These are phyloP conservation scores for Rhizophagus prolifer DNA, from an alignment of 192 early-diverging fungal genomes.

Conservation along the genomic window DNA sequence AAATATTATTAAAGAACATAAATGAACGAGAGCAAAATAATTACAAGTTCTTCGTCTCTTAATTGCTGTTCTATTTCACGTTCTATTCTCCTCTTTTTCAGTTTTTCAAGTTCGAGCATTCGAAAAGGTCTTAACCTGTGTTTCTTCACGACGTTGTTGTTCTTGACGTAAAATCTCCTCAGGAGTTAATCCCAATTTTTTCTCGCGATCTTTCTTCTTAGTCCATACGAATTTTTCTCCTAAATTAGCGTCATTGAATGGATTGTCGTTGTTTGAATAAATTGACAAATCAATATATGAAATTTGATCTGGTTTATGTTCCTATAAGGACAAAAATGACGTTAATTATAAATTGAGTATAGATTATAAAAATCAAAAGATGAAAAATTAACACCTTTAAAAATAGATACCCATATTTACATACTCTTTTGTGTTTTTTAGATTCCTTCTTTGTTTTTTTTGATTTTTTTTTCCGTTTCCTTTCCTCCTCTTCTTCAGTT, in stretches of 20 bases:
- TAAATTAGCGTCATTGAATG: slow-evolving; percentile 78
- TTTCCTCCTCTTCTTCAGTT: neutral
- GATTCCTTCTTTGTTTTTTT: neutral
- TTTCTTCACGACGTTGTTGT: slow-evolving; percentile 56
- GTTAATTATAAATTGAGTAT: neutral
- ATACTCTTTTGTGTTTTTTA: neutral
- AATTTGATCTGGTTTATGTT: slow-evolving; percentile 10
- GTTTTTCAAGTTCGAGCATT: slow-evolving; percentile 71
- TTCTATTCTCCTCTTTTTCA: slow-evolving; percentile 75
- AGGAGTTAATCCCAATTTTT: slow-evolving; percentile 60
- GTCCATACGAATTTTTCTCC: slow-evolving; percentile 90
- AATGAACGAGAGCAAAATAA: slow-evolving; percentile 25
- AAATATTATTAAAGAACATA: neutral
- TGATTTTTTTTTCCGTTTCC: neutral
- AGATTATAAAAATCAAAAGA: neutral
- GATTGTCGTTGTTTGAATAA: slow-evolving; percentile 77
- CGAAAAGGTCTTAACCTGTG: slow-evolving; percentile 39
- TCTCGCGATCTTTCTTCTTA: slow-evolving; percentile 87
- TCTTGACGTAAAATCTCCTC: slow-evolving; percentile 58
- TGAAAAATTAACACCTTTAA: neutral
- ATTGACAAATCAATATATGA: slow-evolving; percentile 39
- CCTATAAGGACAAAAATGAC: neutral
- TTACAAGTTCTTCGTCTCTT: slow-evolving; percentile 76
- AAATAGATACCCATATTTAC: neutral
- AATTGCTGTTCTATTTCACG: slow-evolving; percentile 80